Conservation (phyloP, 257 asterid species). For the Asclepias syriaca region DNA sequence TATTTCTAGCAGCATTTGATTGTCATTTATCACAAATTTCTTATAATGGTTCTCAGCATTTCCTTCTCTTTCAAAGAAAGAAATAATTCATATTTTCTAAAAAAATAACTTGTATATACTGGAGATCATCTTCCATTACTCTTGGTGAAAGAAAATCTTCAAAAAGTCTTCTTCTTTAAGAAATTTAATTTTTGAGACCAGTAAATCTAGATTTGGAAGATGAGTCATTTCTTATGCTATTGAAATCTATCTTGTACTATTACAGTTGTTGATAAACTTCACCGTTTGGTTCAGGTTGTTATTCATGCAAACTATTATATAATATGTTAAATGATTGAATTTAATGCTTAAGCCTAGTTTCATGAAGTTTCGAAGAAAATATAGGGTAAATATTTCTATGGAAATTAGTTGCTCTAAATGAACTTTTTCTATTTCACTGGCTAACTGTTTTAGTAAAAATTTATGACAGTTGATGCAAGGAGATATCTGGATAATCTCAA, state of each 20-base stretch:
- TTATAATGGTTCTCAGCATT: not conserved
- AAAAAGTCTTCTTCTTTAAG: not conserved
- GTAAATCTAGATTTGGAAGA: not conserved
- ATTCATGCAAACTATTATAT: not conserved
- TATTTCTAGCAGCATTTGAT: conserved; percentile 3
- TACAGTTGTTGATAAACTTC: not conserved
- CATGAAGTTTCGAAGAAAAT: not conserved
- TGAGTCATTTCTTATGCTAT: not conserved
- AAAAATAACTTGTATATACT: not conserved
- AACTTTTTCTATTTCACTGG: not conserved
- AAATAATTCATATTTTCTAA: not conserved
- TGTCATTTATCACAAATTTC: conserved; percentile 6
- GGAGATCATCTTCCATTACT: not conserved
- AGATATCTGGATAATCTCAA: conserved; percentile 61
- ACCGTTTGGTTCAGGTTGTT: not conserved
- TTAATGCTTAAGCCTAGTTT: not conserved
- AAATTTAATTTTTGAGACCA: not conserved
- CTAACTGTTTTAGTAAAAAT: not conserved
- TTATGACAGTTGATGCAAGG: conserved; percentile 91
- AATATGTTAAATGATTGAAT: not conserved
- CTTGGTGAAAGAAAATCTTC: not conserved
- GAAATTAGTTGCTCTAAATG: not conserved
- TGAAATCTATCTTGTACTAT: not conserved
- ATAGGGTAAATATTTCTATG: not conserved
- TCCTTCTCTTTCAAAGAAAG: not conserved